Conservation (phyloP, 306 rosid species). For the Corylus avellana region DNA sequence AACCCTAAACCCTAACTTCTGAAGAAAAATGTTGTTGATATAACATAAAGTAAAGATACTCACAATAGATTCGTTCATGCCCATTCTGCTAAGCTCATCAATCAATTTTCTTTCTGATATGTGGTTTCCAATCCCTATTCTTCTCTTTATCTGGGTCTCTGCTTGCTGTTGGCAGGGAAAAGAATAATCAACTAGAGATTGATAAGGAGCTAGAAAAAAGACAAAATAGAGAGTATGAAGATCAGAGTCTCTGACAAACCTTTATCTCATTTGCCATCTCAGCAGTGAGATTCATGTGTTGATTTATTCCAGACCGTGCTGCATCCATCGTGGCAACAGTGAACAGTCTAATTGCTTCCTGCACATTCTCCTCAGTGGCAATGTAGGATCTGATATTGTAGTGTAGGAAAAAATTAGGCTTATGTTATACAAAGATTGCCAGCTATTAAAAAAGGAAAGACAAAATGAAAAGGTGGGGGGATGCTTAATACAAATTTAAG, state of each 20-base stretch:
- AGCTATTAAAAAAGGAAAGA: not conserved
- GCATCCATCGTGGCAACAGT: conserved; percentile 96
- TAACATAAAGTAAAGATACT: conserved; percentile 13
- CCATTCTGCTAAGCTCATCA: conserved; percentile 92
- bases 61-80: conserved; percentile 93
- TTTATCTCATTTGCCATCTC: conserved; percentile 90
- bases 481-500: not conserved
- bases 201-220: conserved; percentile 4
- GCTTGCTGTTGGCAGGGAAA: conserved; percentile 76
- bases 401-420: conserved; percentile 16
- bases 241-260: conserved; percentile 48
- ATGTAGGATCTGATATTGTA: conserved; percentile 57
- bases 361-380: conserved; percentile 84
- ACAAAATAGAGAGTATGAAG: not conserved
- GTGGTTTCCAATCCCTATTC: conserved; percentile 96
- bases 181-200: conserved; percentile 9
- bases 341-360: conserved; percentile 86
- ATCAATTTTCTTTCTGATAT: conserved; percentile 91
- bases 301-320: conserved; percentile 88
- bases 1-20: not conserved
- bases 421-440: conserved; percentile 6
- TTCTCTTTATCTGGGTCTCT: conserved; percentile 94
- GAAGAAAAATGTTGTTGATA: not conserved
- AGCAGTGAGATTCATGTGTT: conserved; percentile 77
- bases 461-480: not conserved